Conservation (phyloP, 1,284 basidiomycete genomes). For the Trametes versicolor region DNA sequence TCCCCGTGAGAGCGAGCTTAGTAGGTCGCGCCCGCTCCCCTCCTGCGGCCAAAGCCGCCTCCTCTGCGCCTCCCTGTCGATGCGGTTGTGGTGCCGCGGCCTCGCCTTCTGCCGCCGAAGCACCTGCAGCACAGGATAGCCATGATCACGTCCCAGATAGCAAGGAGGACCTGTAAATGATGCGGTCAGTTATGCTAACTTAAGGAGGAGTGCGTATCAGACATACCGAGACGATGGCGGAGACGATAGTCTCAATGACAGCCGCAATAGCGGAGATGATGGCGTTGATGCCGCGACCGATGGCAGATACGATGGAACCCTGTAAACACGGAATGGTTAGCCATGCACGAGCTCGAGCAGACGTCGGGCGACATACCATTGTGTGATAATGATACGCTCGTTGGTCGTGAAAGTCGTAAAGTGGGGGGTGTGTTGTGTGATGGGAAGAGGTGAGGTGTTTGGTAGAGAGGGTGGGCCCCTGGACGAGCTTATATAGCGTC, state of each 20-base stretch:
- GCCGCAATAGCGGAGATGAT: constrained; percentile 66
- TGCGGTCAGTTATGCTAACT: background rate
- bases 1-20: background rate
- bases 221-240: constrained; percentile 62
- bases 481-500: background rate
- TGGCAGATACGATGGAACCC: constrained; percentile 69
- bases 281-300: constrained; percentile 63
- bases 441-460: background rate
- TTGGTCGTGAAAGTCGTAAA: constrained; percentile 12
- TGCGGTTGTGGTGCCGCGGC: background rate
- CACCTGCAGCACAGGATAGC: constrained; percentile 70
- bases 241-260: constrained; percentile 65
- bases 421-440: background rate
- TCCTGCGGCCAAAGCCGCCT: constrained; percentile 6
- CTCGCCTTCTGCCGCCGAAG: constrained; percentile 34
- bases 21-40: constrained; percentile 8
- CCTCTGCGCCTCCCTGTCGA: constrained; percentile 2
- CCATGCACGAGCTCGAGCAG: no score
- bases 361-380: constrained; percentile 6
- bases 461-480: background rate
- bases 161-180: constrained; percentile 57
- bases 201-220: background rate
- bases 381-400: constrained; percentile 5
- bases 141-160: constrained; percentile 64
- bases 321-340: constrained; percentile 32